Evolutionary conservation across 352 stramenopile genomes (phyloP).

Genomic region (Phytophthora ohioensis): DNA sequence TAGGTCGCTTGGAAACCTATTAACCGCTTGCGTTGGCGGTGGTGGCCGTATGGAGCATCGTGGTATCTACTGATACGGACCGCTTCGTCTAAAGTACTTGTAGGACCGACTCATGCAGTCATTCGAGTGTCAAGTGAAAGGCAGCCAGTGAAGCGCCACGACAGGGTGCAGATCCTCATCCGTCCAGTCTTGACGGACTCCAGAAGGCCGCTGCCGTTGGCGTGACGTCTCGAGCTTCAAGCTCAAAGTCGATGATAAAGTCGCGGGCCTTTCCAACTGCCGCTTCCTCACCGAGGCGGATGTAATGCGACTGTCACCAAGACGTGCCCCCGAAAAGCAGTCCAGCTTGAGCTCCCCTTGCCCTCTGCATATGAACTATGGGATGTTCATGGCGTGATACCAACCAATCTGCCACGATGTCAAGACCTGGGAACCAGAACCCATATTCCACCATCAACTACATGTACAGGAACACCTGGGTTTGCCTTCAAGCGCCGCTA

Average conservation of each 20-base stretch:
- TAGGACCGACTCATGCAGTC: neutral
- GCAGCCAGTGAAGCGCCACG: too few species aligned
- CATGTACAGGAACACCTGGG: too few species aligned
- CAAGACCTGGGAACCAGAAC: too few species aligned
- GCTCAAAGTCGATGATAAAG: neutral
- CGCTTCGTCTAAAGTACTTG: neutral
- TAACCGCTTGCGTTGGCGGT: neutral
- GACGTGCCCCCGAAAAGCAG: neutral
- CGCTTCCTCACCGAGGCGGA: neutral
- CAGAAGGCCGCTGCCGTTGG: neutral
- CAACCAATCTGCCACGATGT: too few species aligned
- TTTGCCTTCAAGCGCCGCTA: too few species aligned
- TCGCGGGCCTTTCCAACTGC: constrained; percentile 1
- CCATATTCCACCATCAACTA: too few species aligned
- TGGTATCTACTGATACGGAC: neutral
- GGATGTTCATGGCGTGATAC: too few species aligned
- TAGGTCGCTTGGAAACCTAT: neutral
- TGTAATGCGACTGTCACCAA: constrained; percentile 1
- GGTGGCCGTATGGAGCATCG: neutral
- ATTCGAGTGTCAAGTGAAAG: too few species aligned
- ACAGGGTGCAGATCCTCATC: too few species aligned
- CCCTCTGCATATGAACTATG: neutral
- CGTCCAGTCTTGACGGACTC: too few species aligned
- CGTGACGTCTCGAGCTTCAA: neutral
- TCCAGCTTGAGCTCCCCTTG: neutral